Conservation (phyloP, 495 filamentous ascomycete species). For the Neurospora sp. region DNA sequence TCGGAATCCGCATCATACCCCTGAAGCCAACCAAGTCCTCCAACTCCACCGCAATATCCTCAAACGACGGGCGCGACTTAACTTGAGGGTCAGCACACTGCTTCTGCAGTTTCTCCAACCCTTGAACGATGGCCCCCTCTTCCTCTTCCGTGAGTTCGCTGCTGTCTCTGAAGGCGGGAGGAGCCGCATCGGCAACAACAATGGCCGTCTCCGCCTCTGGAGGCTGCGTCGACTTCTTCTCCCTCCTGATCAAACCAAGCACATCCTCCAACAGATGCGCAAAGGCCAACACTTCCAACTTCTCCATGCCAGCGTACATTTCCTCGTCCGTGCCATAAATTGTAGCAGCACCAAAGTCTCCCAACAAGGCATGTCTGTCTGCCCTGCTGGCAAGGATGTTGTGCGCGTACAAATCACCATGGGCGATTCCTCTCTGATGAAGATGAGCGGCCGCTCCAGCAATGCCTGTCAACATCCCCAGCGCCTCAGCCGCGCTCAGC, state of each 20-base stretch:
- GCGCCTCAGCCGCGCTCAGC: constrained; percentile 17
- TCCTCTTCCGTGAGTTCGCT: background rate
- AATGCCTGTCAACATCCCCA: constrained; percentile 28
- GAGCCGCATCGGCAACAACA: background rate
- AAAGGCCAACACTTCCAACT: constrained; percentile 36
- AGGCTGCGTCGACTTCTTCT: background rate
- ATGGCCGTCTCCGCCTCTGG: background rate
- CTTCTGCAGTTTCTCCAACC: constrained; percentile 8
- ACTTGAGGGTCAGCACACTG: constrained; percentile 9
- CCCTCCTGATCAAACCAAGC: constrained; percentile 10
- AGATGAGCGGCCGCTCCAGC: constrained; percentile 31
- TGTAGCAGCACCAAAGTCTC: constrained; percentile 36
- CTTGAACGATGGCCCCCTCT: constrained; percentile 2
- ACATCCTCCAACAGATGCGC: constrained; percentile 34
- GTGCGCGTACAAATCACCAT: constrained; percentile 35
- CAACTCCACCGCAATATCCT: constrained; percentile 18
- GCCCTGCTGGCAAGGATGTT: constrained; percentile 31
- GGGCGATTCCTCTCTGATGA: constrained; percentile 29
- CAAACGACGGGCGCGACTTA: constrained; percentile 13
- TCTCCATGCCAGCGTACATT: constrained; percentile 19
- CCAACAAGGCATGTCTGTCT: constrained; percentile 30
- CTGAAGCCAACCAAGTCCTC: constrained; percentile 22
- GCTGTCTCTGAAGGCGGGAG: background rate
- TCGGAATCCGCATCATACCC: constrained; percentile 24
- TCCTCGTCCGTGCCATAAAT: constrained; percentile 21